Evolutionary conservation across 2,329 filamentous ascomycete genomes (phyloP), one percentile per base, ranked within the genome.

Genomic region (Clarireedia monteithiana): DNA sequence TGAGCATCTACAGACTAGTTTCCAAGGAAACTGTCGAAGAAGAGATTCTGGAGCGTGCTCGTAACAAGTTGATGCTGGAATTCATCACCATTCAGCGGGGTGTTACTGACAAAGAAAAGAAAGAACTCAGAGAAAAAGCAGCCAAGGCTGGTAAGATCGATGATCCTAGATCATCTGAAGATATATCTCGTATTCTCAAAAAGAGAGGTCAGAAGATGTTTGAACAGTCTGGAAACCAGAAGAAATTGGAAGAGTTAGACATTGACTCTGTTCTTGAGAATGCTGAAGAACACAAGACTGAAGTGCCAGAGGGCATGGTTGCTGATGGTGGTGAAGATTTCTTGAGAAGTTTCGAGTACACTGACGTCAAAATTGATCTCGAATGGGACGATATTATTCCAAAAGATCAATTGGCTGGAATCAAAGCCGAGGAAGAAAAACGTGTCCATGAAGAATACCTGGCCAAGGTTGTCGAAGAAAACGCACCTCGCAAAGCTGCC

Each of bases 321-420:
- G 95, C 91, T 57, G 94, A 92, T 67, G 95, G 94, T 67, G 94
- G 94, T 74, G 92, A 96, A 69, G 95, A 96, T 60, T 99, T 97
- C 71, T 85, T 99, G 75, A 84, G 81, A 63, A 86, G 83, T 58
- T 89, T 89, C 64, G 91, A 97, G 68, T 95, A 96, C 67, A 96
- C 94, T 1, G 94, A 99, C 71, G 92, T 97, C 71, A 97, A 97
- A 73, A 88, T 97, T 24, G 89, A 97, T 62, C 84, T 97, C 26
- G 91, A 95, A 63, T 99, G 94, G 94, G 94, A 99, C 66, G 88
- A 97, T 63, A 99, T 99, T 65, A 97, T 99, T 64, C 95, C 94
- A 0, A 91, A 91, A 58, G 91, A 96, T 6, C 85, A 96, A 66
- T 80, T 99, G 17, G 91, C 91, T 15, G 85, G 85, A 58, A 88